Base-by-base conservation (phyloP, 352 stramenopile genomes). In the Globisporangium echinulatum region DNA sequence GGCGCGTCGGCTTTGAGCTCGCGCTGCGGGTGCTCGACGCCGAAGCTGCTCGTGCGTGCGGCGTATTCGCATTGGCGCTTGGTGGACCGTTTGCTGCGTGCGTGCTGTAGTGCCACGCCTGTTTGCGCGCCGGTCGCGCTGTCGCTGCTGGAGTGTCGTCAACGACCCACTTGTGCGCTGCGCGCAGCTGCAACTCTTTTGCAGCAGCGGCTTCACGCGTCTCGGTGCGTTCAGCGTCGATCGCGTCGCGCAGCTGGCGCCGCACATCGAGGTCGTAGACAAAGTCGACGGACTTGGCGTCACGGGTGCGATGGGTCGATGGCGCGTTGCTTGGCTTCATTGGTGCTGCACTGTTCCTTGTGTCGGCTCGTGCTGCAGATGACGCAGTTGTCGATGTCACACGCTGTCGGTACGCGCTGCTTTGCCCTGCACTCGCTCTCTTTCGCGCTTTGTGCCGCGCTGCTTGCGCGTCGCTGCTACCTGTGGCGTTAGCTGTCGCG, bases 191-290 rank as follows among this genome's bases (percentile, higher is more conserved):
- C 4, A 59, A 40, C 66, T 92, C 80, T 49, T 71, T 68, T 10
- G 55, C 64, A 3, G 48, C 59, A 1, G 70, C 66, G 17, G 70
- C 63, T 14, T 69, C 61, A 0, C 74, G 62, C 4, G 79, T 40
- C 6, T 74, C 61, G 1, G 43, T 19, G 6, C 83, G 80, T 33
- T 87, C 75, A 19, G 49, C 58, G 51, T 92, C 83, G 48, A 90
- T 66, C 52, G 75, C 63, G n/a, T 84, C 68, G 5, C 83, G 75
- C 37, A 92, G 63, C 52, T 63, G 62, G 38, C 79, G 73, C 36
- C 82, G 71, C 13, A 79, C 62, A 46, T 66, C 56, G 36, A 89
- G 54, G 62, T 92, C 80, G 64, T 92, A 92, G 4, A 89, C 77
- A 66, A 87, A 92, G 56, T 92, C 82, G 3, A 89, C 55, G 0